A percentile compares a stretch with the other conserved stretches of the same genome.
These are phyloP conservation scores for Citeromyces siamensis DNA, from an alignment of 1,139 yeast genomes.

Conservation along the genomic window DNA sequence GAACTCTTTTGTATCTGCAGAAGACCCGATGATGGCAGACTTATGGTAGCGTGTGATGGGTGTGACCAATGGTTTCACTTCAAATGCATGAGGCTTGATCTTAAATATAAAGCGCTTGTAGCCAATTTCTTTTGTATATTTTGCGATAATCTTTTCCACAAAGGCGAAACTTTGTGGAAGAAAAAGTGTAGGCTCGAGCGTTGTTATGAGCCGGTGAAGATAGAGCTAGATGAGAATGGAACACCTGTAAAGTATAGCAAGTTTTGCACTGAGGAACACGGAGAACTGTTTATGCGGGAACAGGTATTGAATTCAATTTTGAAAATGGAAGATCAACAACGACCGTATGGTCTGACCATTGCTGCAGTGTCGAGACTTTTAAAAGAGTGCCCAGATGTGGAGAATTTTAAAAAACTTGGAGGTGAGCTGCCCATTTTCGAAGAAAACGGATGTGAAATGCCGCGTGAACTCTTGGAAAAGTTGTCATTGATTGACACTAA, in stretches of 20 bases:
- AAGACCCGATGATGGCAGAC: conserved; percentile 65
- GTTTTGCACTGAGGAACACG: conserved; percentile 71
- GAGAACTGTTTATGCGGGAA: conserved; percentile 35
- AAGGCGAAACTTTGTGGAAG: conserved; percentile 51
- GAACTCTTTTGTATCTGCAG: conserved; percentile 75
- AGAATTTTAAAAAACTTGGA: conserved; percentile 21
- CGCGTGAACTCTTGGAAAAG: conserved; percentile 7
- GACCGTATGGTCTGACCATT: conserved; percentile 7
- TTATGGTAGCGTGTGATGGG: conserved; percentile 89
- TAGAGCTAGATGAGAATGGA: conserved; percentile 16
- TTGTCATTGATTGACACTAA: conserved; percentile 27
- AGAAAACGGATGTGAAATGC: neutral
- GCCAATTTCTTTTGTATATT: conserved; percentile 63
- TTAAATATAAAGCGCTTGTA: conserved; percentile 42
- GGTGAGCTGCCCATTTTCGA: conserved; percentile 17
- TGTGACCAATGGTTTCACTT: conserved; percentile 97
- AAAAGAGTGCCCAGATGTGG: conserved; percentile 19
- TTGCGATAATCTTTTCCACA: conserved; percentile 38
- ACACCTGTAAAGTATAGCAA: conserved; percentile 30
- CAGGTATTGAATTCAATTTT: conserved; percentile 3
- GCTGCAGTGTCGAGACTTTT: conserved; percentile 13
- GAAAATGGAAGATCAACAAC: conserved; percentile 1
- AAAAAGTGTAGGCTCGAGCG: conserved; percentile 53
- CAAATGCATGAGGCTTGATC: conserved; percentile 53
- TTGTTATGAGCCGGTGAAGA: conserved; percentile 42